Conservation (phyloP, 1,284 basidiomycete genomes). For the Sporisorium exsertum region DNA sequence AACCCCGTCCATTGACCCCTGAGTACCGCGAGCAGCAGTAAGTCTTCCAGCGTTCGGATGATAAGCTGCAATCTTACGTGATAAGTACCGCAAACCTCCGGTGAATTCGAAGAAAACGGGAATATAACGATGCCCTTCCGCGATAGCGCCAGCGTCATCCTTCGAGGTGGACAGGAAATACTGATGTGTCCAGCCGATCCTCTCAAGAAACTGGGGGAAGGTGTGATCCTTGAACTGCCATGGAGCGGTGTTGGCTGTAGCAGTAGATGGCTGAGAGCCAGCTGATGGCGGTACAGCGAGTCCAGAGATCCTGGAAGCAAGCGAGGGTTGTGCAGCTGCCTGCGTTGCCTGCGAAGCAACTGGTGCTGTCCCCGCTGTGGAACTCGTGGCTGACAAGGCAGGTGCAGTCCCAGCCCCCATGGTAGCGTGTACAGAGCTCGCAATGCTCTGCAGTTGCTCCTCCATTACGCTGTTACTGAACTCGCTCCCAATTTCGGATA, state of each 20-base stretch:
- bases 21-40: neutral
- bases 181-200: slow-evolving; percentile 6
- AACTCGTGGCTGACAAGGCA: neutral
- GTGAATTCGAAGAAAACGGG: slow-evolving; percentile 23
- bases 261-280: neutral
- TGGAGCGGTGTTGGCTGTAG: neutral
- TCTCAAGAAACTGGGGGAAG: slow-evolving; percentile 21
- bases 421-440: slow-evolving; percentile 9
- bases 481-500: slow-evolving; percentile 14
- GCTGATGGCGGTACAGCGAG: neutral
- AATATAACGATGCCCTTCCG: slow-evolving; percentile 22
- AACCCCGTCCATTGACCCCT: neutral
- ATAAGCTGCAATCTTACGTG: slow-evolving; percentile 22
- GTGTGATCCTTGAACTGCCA: slow-evolving; percentile 29
- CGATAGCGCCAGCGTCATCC: slow-evolving; percentile 1
- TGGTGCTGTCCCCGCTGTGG: neutral
- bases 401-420: slow-evolving; percentile 5
- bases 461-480: slow-evolving; percentile 8
- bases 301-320: slow-evolving; percentile 9
- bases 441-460: neutral
- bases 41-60: slow-evolving; percentile 19
- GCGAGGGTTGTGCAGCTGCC: neutral
- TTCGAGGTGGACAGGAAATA: neutral
- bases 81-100: slow-evolving; percentile 4
- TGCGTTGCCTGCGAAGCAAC: neutral